Conservation (phyloP, 306 rosid species). For the Gastrolobium bilobum region DNA sequence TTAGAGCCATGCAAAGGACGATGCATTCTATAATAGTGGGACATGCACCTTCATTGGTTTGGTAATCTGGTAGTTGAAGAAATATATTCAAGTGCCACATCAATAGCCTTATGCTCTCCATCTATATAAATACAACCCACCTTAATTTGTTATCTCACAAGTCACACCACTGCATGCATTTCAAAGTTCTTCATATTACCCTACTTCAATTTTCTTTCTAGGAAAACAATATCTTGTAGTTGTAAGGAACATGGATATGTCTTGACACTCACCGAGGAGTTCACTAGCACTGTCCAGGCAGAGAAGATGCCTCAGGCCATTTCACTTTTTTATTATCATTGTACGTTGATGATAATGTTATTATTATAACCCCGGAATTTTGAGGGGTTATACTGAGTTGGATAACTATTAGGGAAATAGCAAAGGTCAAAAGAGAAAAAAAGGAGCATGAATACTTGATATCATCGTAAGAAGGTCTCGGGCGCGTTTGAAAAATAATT, state of each 20-base stretch:
- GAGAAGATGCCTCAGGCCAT: conserved; percentile 59
- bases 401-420: no score
- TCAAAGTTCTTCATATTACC: conserved; percentile 10
- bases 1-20: conserved; percentile 38
- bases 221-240: not conserved
- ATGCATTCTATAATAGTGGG: not conserved
- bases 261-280: conserved; percentile 41
- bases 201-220: not conserved
- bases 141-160: conserved; percentile 35
- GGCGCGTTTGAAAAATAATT: no score
- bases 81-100: not conserved
- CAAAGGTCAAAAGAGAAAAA: no score
- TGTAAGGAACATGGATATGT: conserved; percentile 39
- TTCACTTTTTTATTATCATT: not conserved
- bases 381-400: no score
- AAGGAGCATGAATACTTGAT: no score
- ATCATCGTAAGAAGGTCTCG: no score
- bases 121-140: conserved; percentile 45
- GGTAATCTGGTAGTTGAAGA: conserved; percentile 40
- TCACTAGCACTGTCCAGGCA: conserved; percentile 56
- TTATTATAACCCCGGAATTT: no score
- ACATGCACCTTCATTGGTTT: not conserved
- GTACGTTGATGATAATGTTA: no score
- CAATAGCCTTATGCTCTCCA: conserved; percentile 17
- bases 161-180: no score